These are phyloP conservation scores for Akanthomyces dipterigenus DNA, from an alignment of 2,329 filamentous ascomycete species.

Conservation along the genomic window DNA sequence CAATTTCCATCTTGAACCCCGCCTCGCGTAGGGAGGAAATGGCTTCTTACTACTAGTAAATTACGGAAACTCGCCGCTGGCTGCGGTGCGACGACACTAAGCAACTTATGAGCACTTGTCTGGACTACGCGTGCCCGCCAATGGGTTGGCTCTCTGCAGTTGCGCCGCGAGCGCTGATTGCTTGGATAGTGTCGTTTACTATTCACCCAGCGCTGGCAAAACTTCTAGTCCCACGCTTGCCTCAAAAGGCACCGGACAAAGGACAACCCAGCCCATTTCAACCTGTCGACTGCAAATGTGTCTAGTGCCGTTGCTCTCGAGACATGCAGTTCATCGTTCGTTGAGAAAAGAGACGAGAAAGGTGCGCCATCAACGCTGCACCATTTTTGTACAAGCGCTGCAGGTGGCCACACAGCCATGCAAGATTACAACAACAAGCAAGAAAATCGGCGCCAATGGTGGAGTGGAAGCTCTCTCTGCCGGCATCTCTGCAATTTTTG, in stretches of 20 bases:
- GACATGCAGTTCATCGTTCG: conserved; percentile 2
- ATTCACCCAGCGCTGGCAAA: not conserved
- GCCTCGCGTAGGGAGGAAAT: not conserved
- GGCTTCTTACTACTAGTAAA: not conserved
- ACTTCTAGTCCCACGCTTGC: not conserved
- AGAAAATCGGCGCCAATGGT: not conserved
- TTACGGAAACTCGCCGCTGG: not conserved
- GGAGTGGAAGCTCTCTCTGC: not conserved
- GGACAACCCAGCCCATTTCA: not conserved
- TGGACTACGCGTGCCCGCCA: not conserved
- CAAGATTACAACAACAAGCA: not conserved
- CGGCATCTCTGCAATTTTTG: not conserved
- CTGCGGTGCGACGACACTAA: not conserved
- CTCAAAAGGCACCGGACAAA: not conserved
- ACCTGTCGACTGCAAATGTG: not conserved
- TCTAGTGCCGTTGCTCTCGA: not conserved
- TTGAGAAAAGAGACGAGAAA: conserved; percentile 4
- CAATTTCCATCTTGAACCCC: not conserved
- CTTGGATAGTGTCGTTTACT: not conserved
- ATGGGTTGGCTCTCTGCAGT: no score
- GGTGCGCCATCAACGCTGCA: not conserved
- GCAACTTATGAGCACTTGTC: not conserved
- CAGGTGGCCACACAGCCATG: not conserved
- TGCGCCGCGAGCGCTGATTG: no score
- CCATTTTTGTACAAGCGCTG: not conserved